phyloP scores from a whole-genome alignment of 1,284 basidiomycete genomes.

The Singerocomus inundabilis region DNA sequence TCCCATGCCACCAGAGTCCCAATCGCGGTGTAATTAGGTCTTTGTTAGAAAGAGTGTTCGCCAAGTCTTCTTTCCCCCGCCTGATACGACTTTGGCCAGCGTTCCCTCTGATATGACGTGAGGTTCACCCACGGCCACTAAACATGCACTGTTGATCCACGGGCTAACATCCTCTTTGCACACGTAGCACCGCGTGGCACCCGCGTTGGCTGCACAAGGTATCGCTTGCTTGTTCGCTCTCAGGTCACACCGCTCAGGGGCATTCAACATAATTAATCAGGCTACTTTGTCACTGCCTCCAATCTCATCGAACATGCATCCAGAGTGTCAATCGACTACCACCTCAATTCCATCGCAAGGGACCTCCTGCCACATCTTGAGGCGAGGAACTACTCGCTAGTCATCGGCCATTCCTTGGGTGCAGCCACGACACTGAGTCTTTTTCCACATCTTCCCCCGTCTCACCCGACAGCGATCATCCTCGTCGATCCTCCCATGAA shows the following conservation, averaged over 20 bases:
- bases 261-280: conserved; percentile 8
- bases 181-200: conserved; percentile 21
- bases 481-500: conserved; percentile 26
- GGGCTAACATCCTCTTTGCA: conserved; percentile 25
- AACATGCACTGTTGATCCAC: conserved; percentile 22
- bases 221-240: background rate
- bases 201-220: conserved; percentile 25
- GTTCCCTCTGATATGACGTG: conserved; percentile 18
- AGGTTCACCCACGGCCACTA: conserved; percentile 22
- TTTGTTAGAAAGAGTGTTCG: background rate
- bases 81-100: conserved; percentile 6
- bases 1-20: too few relatives aligned
- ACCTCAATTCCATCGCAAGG: conserved; percentile 9
- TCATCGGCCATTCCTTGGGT: conserved; percentile 29
- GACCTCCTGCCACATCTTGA: conserved; percentile 28
- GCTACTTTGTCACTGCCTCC: conserved; percentile 27
- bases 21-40: too few relatives aligned
- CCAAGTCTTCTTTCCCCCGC: background rate
- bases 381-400: conserved; percentile 14
- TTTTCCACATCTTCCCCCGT: conserved; percentile 15
- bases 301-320: conserved; percentile 25
- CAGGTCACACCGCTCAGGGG: background rate
- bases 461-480: conserved; percentile 19
- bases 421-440: conserved; percentile 13
- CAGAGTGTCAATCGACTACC: conserved; percentile 18